A percentile compares a stretch with the other conserved stretches of the same genome.
phyloP scores from a whole-genome alignment of 2,329 filamentous ascomycete genomes.

The Dactylellina drechsleri region DNA sequence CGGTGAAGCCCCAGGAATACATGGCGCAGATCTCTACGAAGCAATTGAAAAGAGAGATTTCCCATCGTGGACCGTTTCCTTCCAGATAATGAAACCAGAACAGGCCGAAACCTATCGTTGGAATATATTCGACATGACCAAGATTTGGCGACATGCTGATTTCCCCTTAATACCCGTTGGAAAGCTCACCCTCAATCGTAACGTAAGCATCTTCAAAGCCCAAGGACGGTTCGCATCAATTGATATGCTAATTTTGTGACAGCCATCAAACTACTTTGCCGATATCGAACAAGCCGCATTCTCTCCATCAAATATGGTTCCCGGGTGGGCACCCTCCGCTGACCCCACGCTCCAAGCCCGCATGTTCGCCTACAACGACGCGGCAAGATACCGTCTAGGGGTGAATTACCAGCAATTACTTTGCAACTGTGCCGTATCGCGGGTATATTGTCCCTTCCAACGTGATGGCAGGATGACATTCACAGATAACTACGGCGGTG shows the following conservation, averaged over 20 bases:
- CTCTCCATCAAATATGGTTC: conserved; percentile 72
- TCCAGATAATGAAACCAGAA: conserved; percentile 72
- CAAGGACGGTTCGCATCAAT: background rate
- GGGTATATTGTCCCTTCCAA: conserved; percentile 61
- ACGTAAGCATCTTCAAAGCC: conserved; percentile 60
- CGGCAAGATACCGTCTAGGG: conserved; percentile 72
- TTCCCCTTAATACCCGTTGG: conserved; percentile 72
- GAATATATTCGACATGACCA: conserved; percentile 76
- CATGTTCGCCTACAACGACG: conserved; percentile 72
- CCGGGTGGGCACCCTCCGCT: conserved; percentile 71
- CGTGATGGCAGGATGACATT: conserved; percentile 62
- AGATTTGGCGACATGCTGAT: conserved; percentile 73
- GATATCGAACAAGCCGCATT: conserved; percentile 77
- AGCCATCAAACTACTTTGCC: conserved; percentile 66
- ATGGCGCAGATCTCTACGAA: conserved; percentile 73
- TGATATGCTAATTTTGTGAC: no score
- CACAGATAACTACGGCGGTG: conserved; percentile 63
- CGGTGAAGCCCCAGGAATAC: conserved; percentile 71
- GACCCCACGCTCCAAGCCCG: conserved; percentile 72
- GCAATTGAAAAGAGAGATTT: conserved; percentile 71
- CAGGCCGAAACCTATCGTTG: conserved; percentile 71
- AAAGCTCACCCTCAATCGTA: conserved; percentile 72
- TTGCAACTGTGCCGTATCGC: conserved; percentile 64
- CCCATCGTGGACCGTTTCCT: conserved; percentile 72
- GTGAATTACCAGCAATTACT: conserved; percentile 74